Percentiles rank a stretch among this genome's conserved stretches.
These are phyloP conservation scores for Entomortierella beljakovae DNA, from an alignment of 192 early-diverging fungal genomes.

Conservation along the genomic window DNA sequence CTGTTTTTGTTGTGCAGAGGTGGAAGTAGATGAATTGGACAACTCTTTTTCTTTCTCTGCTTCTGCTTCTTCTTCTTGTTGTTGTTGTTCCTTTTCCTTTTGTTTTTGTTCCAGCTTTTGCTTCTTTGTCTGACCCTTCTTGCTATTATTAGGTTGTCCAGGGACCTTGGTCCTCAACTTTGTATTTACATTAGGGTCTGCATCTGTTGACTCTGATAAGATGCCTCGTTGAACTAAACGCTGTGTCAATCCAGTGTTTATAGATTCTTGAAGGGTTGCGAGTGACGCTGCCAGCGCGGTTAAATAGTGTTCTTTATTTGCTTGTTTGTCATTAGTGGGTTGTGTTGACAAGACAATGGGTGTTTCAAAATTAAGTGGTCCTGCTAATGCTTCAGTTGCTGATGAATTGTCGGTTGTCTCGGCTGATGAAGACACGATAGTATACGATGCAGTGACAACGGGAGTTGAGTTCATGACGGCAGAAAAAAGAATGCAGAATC, in stretches of 20 bases:
- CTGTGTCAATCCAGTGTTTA: slow-evolving; percentile 42
- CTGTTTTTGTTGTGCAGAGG: neutral
- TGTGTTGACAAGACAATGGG: neutral
- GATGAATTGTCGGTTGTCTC: neutral
- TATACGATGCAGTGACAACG: slow-evolving; percentile 19
- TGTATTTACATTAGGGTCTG: slow-evolving; percentile 13
- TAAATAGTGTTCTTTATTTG: slow-evolving; percentile 27
- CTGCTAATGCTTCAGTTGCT: neutral
- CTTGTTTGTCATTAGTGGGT: neutral
- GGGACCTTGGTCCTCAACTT: slow-evolving; percentile 50
- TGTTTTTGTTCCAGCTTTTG: slow-evolving; percentile 19
- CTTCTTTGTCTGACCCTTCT: slow-evolving; percentile 48
- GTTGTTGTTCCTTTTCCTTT: neutral
- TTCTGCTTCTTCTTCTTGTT: neutral
- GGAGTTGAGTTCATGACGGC: slow-evolving; percentile 12
- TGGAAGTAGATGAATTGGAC: neutral
- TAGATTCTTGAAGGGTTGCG: slow-evolving; percentile 29
- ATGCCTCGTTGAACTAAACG: slow-evolving; percentile 38
- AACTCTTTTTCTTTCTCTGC: too few relatives aligned
- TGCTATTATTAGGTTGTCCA: slow-evolving; percentile 45
- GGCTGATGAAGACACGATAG: neutral
- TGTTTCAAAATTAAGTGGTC: slow-evolving; percentile 9
- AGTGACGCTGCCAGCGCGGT: slow-evolving; percentile 20
- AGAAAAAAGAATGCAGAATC: neutral
- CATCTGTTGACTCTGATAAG: slow-evolving; percentile 6